Percentiles rank a stretch among this genome's conserved stretches.
Conservation (phyloP, 305 asterid genomes). For the Fraxinus xanthoxyloides region DNA sequence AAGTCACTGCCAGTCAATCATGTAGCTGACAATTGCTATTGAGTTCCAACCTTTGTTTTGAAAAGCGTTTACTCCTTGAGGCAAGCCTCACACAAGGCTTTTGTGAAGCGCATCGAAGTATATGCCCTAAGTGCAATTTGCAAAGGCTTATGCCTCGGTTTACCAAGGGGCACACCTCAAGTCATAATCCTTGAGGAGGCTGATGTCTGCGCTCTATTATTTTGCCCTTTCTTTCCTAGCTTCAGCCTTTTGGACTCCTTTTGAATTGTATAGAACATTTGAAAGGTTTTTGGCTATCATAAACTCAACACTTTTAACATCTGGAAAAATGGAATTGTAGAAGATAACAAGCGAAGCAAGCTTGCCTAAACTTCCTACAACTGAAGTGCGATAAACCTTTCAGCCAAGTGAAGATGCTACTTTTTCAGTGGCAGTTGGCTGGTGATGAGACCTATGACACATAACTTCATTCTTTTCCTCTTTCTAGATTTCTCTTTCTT, state of each 20-base stretch:
- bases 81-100: neutral
- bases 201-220: neutral
- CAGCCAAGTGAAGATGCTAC: neutral
- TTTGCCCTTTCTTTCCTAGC: neutral
- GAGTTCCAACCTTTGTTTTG: constrained; percentile 1
- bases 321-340: neutral
- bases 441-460: neutral
- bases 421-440: neutral
- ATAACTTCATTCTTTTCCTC: neutral
- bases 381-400: neutral
- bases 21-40: constrained; percentile 9
- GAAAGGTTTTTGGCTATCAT: neutral
- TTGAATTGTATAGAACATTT: neutral
- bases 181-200: neutral
- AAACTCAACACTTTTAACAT: neutral
- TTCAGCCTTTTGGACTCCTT: neutral
- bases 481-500: neutral
- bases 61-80: neutral
- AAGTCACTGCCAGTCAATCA: constrained; percentile 12
- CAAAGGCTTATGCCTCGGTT: neutral
- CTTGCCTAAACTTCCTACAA: neutral
- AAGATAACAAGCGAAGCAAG: neutral
- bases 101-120: constrained; percentile 10
- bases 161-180: neutral
- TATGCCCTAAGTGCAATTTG: neutral